phyloP scores from a whole-genome alignment of 148 eudicot genomes.

The Nepenthes gracilis region DNA sequence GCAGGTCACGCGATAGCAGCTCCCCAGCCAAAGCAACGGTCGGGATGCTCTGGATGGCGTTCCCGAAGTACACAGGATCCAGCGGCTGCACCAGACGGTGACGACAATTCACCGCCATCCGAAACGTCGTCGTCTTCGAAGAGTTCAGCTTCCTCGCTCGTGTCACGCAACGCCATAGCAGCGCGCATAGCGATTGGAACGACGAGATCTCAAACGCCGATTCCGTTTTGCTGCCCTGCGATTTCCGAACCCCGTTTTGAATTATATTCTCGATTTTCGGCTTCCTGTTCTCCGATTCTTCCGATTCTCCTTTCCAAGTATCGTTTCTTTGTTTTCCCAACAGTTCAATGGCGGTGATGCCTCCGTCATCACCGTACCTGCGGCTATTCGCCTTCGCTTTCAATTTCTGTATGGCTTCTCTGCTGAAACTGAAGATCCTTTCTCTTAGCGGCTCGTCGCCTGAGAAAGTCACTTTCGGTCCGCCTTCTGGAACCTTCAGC shows the following conservation, averaged over 20 bases:
- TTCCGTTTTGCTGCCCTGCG: constrained; percentile 9
- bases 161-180: constrained; percentile 72
- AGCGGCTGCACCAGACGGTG: constrained; percentile 67
- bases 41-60: constrained; percentile 87
- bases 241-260: constrained; percentile 27
- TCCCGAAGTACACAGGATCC: constrained; percentile 58
- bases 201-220: constrained; percentile 51
- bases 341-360: constrained; percentile 23
- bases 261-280: constrained; percentile 25
- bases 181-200: constrained; percentile 57
- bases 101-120: constrained; percentile 88
- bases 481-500: constrained; percentile 43
- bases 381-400: constrained; percentile 40
- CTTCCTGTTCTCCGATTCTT: constrained; percentile 8
- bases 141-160: constrained; percentile 50
- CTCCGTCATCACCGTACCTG: constrained; percentile 10
- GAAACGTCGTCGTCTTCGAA: constrained; percentile 43
- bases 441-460: constrained; percentile 49
- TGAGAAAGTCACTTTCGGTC: constrained; percentile 46
- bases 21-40: constrained; percentile 51
- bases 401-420: constrained; percentile 51
- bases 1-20: constrained; percentile 31
- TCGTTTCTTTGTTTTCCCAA: constrained; percentile 60
- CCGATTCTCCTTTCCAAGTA: constrained; percentile 13
- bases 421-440: constrained; percentile 58